Evolutionary conservation across 208 protist species (phyloP), one percentile per base, ranked within the genome.

Genomic region (Porcisia deanei): DNA sequence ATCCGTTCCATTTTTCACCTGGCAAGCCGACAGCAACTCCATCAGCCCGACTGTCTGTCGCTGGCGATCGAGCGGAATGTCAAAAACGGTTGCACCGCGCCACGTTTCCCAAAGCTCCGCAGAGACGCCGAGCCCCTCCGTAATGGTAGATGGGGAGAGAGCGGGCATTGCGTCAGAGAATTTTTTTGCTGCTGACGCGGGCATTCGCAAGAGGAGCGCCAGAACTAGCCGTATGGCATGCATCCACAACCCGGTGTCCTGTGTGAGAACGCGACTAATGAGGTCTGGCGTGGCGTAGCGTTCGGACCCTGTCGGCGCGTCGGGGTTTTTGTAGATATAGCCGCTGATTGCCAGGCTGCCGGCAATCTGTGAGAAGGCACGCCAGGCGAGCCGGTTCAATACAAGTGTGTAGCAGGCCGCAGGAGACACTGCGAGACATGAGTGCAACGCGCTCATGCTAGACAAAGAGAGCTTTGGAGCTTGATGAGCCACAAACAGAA

Each of bases 401-500:
- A 78, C 78, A 20, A 82, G 72, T n/a, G 78, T 77, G 69, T 71
- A 73, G 71, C 71, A 70, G 16, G 68, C 80, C 4, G 69, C 75
- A 45, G 79, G 69, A n/a, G 60, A 55, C 45, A 41, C 49, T 30
- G 45, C 54, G 30, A 84, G 53, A 55, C 74, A 72, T 41, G 77
- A 71, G 22, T 77, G 58, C 71, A 79, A 10, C 53, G 68, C 45
- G 34, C 43, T 77, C 47, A 80, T 30, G 65, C 75, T 63, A 18
- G 57, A 57, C 16, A 80, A 49, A 9, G 73, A 73, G 7, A 75
- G 43, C 39, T 68, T 20, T 34, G 47, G 16, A 7, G 60, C 65
- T n/a, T 82, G 71, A 53, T 82, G 78, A 41, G 71, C 58, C 25
- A 82, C 64, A 73, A 82, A 77, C 10, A 86, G 63, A 12, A 80